A percentile compares a stretch with the other conserved stretches of the same genome.
phyloP scores from a whole-genome alignment of 2,329 filamentous ascomycete species.

The Scytalidium sp. region DNA sequence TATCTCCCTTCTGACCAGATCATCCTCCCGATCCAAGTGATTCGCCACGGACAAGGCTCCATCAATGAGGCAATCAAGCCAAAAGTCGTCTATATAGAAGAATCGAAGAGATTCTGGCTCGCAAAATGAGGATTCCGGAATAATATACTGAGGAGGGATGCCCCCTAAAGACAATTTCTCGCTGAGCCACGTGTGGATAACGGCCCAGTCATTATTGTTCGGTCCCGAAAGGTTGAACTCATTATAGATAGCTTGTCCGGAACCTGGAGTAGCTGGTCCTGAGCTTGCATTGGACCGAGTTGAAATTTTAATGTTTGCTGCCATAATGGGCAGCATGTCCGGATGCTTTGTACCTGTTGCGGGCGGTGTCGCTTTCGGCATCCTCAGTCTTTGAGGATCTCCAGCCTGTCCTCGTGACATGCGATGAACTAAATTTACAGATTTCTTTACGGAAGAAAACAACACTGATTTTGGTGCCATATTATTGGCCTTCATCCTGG shows the following conservation, averaged over 20 bases:
- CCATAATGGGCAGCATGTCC: not conserved
- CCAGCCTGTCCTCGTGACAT: not conserved
- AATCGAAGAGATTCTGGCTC: conserved; percentile 37
- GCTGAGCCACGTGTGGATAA: conserved; percentile 33
- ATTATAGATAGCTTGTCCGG: conserved; percentile 22
- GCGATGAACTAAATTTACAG: not conserved
- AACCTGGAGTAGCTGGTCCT: not conserved
- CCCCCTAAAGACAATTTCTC: conserved; percentile 34
- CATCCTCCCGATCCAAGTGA: conserved; percentile 28
- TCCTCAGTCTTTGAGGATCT: not conserved
- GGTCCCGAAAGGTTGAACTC: conserved; percentile 30
- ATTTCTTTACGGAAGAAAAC: not conserved
- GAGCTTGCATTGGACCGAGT: not conserved
- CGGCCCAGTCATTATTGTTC: conserved; percentile 32
- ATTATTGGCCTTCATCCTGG: not conserved
- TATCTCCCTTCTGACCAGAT: conserved; percentile 25
- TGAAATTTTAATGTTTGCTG: not conserved
- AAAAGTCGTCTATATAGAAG: conserved; percentile 42
- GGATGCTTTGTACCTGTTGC: too few relatives aligned
- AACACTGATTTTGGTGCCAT: not conserved
- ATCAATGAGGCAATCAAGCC: conserved; percentile 41
- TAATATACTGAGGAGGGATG: conserved; percentile 38
- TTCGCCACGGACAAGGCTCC: conserved; percentile 40
- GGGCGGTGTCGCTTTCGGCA: too few relatives aligned
- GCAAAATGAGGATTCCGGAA: conserved; percentile 32